Percentiles rank a stretch among this genome's conserved stretches.
These are phyloP conservation scores for Boletellus ananas DNA, from an alignment of 768 basidiomycete genomes.

Conservation along the genomic window DNA sequence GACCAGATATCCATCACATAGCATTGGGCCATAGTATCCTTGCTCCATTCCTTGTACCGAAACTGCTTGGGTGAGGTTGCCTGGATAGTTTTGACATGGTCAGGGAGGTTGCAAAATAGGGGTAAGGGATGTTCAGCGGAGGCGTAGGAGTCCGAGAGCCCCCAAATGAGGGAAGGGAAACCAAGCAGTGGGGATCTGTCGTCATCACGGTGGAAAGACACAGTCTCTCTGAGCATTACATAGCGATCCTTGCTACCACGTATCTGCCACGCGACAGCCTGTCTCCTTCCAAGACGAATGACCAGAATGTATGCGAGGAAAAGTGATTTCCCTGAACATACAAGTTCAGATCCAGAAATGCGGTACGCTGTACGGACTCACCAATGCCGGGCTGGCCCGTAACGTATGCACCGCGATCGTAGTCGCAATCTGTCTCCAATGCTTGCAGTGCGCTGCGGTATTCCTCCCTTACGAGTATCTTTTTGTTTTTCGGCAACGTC, in stretches of 20 bases:
- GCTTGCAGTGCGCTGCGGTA: background rate
- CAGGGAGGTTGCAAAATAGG: background rate
- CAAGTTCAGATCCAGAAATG: background rate
- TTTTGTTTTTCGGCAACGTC: background rate
- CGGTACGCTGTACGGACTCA: background rate
- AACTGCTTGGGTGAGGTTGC: background rate
- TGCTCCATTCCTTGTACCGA: constrained; percentile 1
- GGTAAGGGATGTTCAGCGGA: background rate
- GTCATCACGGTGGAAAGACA: background rate
- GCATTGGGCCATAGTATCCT: background rate
- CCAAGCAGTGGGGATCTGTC: background rate
- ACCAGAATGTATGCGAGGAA: background rate
- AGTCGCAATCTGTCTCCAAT: background rate
- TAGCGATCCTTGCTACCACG: background rate
- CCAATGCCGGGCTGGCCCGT: background rate
- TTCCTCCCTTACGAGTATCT: background rate
- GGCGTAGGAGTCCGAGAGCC: background rate
- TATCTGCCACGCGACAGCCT: background rate
- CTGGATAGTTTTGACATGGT: background rate
- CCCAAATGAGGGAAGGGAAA: background rate
- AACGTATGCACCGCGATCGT: too few relatives aligned
- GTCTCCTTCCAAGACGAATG: background rate
- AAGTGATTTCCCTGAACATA: background rate
- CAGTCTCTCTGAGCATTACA: background rate
- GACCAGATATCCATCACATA: constrained; percentile 6